phyloP scores from a whole-genome alignment of 306 rosid species.

The Oxytropis ochrocephala region DNA sequence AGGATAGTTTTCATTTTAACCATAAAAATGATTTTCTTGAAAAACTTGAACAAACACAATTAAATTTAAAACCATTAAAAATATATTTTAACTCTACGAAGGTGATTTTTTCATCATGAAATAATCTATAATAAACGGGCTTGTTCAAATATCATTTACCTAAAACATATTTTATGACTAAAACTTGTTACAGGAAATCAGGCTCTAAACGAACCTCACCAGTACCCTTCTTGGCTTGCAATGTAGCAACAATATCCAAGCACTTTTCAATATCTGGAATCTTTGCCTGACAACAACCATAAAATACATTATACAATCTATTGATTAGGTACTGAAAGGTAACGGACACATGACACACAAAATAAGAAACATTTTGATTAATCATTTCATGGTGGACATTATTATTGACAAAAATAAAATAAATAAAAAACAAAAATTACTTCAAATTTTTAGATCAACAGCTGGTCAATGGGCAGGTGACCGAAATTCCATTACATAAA shows the following conservation, averaged over 20 bases:
- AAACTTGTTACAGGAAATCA: neutral
- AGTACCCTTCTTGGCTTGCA: slow-evolving; percentile 86
- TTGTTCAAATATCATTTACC: neutral
- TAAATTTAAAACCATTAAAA: no score
- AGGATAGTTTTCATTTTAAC: no score
- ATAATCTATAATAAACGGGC: no score
- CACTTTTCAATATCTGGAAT: slow-evolving; percentile 95
- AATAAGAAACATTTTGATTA: neutral
- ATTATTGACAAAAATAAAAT: neutral
- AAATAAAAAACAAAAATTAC: neutral
- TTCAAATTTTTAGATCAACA: neutral
- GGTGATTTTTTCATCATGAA: no score
- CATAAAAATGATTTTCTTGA: no score
- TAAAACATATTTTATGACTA: neutral
- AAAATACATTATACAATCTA: slow-evolving; percentile 10
- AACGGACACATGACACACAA: neutral
- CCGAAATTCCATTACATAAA: no score
- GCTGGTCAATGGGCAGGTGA: neutral
- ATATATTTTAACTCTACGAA: no score
- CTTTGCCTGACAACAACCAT: slow-evolving; percentile 63
- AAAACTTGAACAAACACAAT: no score
- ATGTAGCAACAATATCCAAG: slow-evolving; percentile 71
- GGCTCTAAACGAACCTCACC: slow-evolving; percentile 82
- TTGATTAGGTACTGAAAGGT: neutral
- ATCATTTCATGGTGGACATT: neutral